Evolutionary conservation across 163 green algal species (phyloP).

Genomic region (Scenedesmus sp.): DNA sequence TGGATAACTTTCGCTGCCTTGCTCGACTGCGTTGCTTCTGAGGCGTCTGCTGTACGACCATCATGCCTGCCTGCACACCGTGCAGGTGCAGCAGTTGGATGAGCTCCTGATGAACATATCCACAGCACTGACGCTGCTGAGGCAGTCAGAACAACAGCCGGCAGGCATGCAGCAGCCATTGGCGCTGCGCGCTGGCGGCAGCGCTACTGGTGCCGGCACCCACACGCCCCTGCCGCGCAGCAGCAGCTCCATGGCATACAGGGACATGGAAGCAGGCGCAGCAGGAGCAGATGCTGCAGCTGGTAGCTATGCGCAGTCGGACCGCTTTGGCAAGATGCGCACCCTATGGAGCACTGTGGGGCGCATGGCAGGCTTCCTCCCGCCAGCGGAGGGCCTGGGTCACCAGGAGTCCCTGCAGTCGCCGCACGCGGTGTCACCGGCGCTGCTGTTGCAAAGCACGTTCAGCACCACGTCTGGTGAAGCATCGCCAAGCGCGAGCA

Average conservation of each 20-base stretch:
- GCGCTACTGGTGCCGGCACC: not conserved
- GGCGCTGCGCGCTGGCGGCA: not conserved
- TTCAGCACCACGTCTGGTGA: not conserved
- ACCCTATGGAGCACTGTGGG: conserved; percentile 34
- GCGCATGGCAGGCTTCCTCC: conserved; percentile 28
- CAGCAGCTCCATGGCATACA: not conserved
- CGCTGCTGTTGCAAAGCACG: not conserved
- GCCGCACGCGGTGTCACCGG: not conserved
- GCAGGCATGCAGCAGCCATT: not conserved
- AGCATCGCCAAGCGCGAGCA: not conserved
- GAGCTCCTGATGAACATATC: conserved; percentile 1
- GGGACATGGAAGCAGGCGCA: conserved; percentile 5
- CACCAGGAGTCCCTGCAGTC: not conserved
- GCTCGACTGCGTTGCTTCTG: too few relatives aligned
- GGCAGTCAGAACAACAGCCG: conserved; percentile 1
- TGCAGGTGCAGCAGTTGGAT: conserved; percentile 44
- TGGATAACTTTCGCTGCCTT: too few relatives aligned
- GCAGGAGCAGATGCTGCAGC: conserved; percentile 9
- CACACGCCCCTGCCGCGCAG: not conserved
- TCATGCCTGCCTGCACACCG: not conserved
- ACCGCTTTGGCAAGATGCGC: conserved; percentile 16
- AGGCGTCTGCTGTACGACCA: too few relatives aligned
- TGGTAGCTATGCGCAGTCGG: not conserved
- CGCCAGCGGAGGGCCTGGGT: not conserved
- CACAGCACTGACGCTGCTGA: conserved; percentile 2